phyloP scores from a whole-genome alignment of 768 basidiomycete species.

The Lactarius indigo region DNA sequence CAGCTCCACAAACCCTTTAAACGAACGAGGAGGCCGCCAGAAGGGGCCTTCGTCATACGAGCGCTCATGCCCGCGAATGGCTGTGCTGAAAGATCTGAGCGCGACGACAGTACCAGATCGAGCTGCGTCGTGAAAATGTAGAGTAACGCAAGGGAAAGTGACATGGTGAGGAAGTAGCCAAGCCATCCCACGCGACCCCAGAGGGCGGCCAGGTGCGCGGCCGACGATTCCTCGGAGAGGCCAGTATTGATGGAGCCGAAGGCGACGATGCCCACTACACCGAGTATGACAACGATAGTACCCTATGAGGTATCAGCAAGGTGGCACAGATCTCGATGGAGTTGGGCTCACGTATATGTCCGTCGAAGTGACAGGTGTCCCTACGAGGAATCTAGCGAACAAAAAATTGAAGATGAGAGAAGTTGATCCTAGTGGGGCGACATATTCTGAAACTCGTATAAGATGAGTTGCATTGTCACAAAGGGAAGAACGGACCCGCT shows the following conservation, averaged over 20 bases:
- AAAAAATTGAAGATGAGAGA: constrained; percentile 96
- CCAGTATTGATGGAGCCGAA: constrained; percentile 85
- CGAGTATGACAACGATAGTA: constrained; percentile 75
- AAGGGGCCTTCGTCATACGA: constrained; percentile 27
- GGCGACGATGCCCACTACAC: constrained; percentile 84
- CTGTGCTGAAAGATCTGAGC: constrained; percentile 63
- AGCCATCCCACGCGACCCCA: constrained; percentile 91
- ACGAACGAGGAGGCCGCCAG: constrained; percentile 31
- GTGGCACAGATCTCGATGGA: not conserved
- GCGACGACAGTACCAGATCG: constrained; percentile 65
- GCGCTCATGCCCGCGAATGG: constrained; percentile 45
- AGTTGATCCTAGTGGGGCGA: constrained; percentile 91
- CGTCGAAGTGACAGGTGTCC: constrained; percentile 76
- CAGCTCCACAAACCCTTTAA: constrained; percentile 42
- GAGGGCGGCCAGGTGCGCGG: constrained; percentile 69
- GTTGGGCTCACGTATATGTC: constrained; percentile 67
- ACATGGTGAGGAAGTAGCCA: constrained; percentile 82
- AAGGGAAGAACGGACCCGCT: constrained; percentile 49
- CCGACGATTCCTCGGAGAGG: constrained; percentile 67
- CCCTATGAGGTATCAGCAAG: constrained; percentile 45
- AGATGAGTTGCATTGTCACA: constrained; percentile 16
- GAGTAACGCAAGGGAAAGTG: constrained; percentile 59
- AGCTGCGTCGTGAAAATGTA: constrained; percentile 69
- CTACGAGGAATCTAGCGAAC: constrained; percentile 86
- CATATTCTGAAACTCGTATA: constrained; percentile 63